phyloP scores from a whole-genome alignment of 2,329 filamentous ascomycete species.

The Dothistroma pini region DNA sequence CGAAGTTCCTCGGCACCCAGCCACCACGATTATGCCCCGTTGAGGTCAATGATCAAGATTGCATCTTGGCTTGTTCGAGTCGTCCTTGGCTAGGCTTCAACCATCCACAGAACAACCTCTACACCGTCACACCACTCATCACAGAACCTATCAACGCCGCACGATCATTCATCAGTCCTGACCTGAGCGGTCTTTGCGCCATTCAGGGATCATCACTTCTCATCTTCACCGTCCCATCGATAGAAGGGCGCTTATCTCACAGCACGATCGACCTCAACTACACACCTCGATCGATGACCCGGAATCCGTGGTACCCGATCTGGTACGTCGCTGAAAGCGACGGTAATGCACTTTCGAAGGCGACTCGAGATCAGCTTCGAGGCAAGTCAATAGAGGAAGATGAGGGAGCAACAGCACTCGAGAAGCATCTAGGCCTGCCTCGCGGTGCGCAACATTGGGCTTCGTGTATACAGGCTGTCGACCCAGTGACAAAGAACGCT shows the following conservation, averaged over 20 bases:
- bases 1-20: constrained; percentile 89
- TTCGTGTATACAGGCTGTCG: constrained; percentile 89
- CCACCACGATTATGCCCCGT: constrained; percentile 87
- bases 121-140: constrained; percentile 83
- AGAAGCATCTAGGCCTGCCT: constrained; percentile 82
- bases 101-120: constrained; percentile 78
- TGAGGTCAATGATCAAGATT: constrained; percentile 77
- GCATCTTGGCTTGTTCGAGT: constrained; percentile 78
- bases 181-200: constrained; percentile 46
- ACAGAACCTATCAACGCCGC: constrained; percentile 78
- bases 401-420: constrained; percentile 21
- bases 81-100: constrained; percentile 96
- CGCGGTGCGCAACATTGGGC: constrained; percentile 84
- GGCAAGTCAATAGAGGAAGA: constrained; percentile 20
- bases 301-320: constrained; percentile 79
- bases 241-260: constrained; percentile 27
- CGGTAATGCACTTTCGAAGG: constrained; percentile 80
- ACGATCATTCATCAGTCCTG: constrained; percentile 94
- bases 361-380: constrained; percentile 53
- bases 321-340: constrained; percentile 96
- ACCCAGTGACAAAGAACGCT: constrained; percentile 56
- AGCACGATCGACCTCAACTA: constrained; percentile 68
- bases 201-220: constrained; percentile 28
- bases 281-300: constrained; percentile 81
- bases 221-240: constrained; percentile 66